phyloP scores from a whole-genome alignment of 164 flowering plant genomes.

The Stephania cephalantha region DNA sequence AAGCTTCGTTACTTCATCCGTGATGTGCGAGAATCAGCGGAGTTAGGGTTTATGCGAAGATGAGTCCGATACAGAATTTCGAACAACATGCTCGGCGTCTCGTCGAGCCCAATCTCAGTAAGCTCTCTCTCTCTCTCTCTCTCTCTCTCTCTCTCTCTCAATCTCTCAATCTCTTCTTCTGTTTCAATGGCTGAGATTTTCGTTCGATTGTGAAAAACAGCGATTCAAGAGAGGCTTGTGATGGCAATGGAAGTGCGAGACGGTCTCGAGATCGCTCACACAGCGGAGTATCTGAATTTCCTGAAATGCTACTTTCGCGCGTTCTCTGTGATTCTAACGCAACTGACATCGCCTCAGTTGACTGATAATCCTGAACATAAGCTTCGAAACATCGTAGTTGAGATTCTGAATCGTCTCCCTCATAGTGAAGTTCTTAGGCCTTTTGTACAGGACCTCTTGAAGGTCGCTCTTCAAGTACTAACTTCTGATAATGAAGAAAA shows the following conservation, averaged over 20 bases:
- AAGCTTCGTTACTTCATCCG: background rate
- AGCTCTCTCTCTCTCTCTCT: background rate
- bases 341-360: constrained; percentile 81
- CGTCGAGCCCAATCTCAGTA: constrained; percentile 72
- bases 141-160: background rate
- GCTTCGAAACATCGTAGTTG: constrained; percentile 76
- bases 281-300: constrained; percentile 89
- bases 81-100: constrained; percentile 81
- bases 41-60: constrained; percentile 21
- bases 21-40: background rate
- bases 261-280: constrained; percentile 87
- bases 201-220: constrained; percentile 25
- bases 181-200: background rate
- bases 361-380: constrained; percentile 79
- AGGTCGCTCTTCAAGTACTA: constrained; percentile 92
- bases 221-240: constrained; percentile 62
- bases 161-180: background rate
- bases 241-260: constrained; percentile 97
- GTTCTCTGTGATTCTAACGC: constrained; percentile 61
- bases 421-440: constrained; percentile 95
- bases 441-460: constrained; percentile 87
- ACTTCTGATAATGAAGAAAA: constrained; percentile 92
- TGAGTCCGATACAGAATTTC: constrained; percentile 96
- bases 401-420: constrained; percentile 87
- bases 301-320: constrained; percentile 80